Base-by-base conservation (phyloP, 2,329 filamentous ascomycete genomes). In the Biscogniauxia sp. region DNA sequence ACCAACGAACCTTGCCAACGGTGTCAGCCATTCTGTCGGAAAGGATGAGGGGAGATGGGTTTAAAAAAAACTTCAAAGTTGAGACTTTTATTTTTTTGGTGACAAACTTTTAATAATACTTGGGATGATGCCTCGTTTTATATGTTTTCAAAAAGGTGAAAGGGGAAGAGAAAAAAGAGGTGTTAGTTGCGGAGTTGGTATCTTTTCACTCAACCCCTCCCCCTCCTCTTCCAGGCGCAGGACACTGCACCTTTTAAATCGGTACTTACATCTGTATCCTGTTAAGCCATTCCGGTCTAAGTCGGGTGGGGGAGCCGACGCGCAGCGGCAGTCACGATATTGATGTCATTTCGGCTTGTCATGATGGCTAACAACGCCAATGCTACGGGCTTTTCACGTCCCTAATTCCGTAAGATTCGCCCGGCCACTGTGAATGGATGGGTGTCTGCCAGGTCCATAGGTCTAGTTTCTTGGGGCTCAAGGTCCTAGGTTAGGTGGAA, bases 1-100 rank as follows among this genome's bases (percentile, higher is more conserved):
- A 45, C 17, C 20, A 60, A 73, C 76, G 62, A 70, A 84, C 82
- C 80, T 84, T 81, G 74, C 82, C 82, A 68, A 74, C 79, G 55
- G 82, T 84, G 64, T 78, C 79, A 70, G 80, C 78, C 80, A 83
- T 82, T 65, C 61, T 75, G 60, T 66, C 28, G 51, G 28, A 41
- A 19, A 49, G 26, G 20, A 50, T 28, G 49, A 54, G 20, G 58
- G 61, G 50, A 49, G 54, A 45, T 49, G 51, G 13, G 54, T 50
- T 51, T 56, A 57, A 53, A 32, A 56, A 58, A 54, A 20, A 20
- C n/a, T n/a, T n/a, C n/a, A n/a, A n/a, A n/a, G n/a, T n/a, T 41
- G 51, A 17, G 26, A 25, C 51, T 52, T 52, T 11, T 52, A n/a
- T 20, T 20, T 32, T 13, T 23, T 23, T 23, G 11, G 54, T n/a